Evolutionary conservation across 345 rosid species (phyloP).

Genomic region (Dimocarpus longan): DNA sequence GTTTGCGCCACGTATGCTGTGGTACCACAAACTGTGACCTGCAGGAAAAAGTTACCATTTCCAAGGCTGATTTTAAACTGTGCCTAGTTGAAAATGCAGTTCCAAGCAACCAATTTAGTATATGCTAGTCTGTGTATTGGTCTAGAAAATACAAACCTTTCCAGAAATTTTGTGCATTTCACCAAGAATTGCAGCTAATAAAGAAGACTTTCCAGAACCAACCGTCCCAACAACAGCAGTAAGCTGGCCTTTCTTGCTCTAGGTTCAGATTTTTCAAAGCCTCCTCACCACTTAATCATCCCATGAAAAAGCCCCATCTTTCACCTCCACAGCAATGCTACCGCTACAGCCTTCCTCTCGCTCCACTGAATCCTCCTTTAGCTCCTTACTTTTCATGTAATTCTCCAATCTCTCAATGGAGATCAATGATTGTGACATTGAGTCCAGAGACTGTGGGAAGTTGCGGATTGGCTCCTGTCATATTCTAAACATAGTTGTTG

Average conservation of each 20-base stretch:
- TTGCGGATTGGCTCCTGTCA: slow-evolving; percentile 86
- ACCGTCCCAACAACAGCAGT: slow-evolving; percentile 87
- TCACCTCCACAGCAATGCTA: slow-evolving; percentile 59
- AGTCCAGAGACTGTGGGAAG: slow-evolving; percentile 89
- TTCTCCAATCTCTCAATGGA: slow-evolving; percentile 76
- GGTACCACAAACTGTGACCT: slow-evolving; percentile 78
- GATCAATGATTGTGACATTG: slow-evolving; percentile 87
- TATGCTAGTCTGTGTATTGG: too few species aligned
- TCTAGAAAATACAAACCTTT: slow-evolving; percentile 37
- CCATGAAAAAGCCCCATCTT: slow-evolving; percentile 76
- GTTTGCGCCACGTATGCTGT: slow-evolving; percentile 95
- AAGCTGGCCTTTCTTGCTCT: slow-evolving; percentile 67
- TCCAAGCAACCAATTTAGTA: too few species aligned
- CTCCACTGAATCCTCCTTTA: slow-evolving; percentile 59
- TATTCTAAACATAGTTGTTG: slow-evolving; percentile 82
- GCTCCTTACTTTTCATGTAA: slow-evolving; percentile 77
- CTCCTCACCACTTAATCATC: slow-evolving; percentile 61
- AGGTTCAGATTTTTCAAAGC: slow-evolving; percentile 63
- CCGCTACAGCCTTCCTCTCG: slow-evolving; percentile 56
- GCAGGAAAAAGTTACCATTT: slow-evolving; percentile 1
- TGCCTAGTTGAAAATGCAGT: neutral
- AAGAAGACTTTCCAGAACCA: slow-evolving; percentile 88
- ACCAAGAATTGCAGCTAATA: slow-evolving; percentile 79
- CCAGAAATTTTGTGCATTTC: slow-evolving; percentile 90
- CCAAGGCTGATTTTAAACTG: neutral